Conservation (phyloP, 192 early-diverging fungal genomes). For the Backusella liffmaniae region DNA sequence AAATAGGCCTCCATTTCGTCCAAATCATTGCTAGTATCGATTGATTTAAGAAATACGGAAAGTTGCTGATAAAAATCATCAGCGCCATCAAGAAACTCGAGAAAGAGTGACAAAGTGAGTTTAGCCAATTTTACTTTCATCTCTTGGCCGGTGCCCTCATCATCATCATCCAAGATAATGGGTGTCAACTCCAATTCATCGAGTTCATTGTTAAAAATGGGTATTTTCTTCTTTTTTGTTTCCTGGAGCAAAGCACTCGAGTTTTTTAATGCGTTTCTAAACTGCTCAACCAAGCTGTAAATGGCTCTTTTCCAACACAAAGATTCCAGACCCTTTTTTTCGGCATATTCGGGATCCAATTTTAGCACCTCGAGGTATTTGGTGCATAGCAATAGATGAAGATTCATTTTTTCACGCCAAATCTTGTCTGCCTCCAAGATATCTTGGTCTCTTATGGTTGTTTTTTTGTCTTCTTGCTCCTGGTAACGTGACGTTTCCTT, state of each 20-base stretch:
- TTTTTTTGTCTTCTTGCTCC: not conserved
- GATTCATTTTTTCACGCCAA: constrained; percentile 35
- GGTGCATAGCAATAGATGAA: constrained; percentile 34
- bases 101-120: constrained; percentile 35
- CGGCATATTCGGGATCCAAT: constrained; percentile 42
- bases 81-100: constrained; percentile 42
- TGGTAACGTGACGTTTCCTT: not conserved
- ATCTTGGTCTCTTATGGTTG: not conserved
- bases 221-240: not conserved
- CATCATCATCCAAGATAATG: constrained; percentile 17
- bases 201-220: not conserved
- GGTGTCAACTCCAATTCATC: constrained; percentile 15
- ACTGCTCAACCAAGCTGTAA: constrained; percentile 51
- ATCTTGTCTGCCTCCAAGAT: not conserved
- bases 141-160: not conserved
- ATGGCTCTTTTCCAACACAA: constrained; percentile 56
- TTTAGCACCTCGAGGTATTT: constrained; percentile 46
- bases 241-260: not conserved
- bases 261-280: constrained; percentile 44
- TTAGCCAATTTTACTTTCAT: constrained; percentile 7
- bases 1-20: not conserved
- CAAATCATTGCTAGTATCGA: constrained; percentile 21
- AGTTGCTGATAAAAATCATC: constrained; percentile 47
- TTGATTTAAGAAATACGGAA: constrained; percentile 30
- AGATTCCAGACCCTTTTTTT: constrained; percentile 54